Evolutionary conservation across 768 basidiomycete species (phyloP).

Genomic region (Flagelloscypha sp.): DNA sequence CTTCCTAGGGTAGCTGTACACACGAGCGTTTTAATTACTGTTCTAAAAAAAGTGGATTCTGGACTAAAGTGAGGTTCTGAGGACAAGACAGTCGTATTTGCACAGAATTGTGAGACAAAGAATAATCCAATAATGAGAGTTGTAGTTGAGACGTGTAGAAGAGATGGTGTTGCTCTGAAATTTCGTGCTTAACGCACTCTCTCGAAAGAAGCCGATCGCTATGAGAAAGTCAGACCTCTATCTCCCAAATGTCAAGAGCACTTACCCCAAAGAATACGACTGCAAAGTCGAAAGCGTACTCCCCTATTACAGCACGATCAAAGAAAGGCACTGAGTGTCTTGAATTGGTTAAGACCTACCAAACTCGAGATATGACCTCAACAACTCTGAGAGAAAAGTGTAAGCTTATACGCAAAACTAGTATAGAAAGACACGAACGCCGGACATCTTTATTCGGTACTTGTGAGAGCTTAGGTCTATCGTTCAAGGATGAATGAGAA

Average conservation of each 20-base stretch:
- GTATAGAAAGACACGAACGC: conserved; percentile 41
- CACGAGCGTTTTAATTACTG: conserved; percentile 13
- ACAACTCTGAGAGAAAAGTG: conserved; percentile 39
- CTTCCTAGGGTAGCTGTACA: conserved; percentile 91
- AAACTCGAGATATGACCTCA: conserved; percentile 72
- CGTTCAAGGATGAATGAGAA: neutral
- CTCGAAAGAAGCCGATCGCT: conserved; percentile 75
- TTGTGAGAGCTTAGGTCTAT: conserved; percentile 62
- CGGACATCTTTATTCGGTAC: conserved; percentile 87
- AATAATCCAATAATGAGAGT: conserved; percentile 2
- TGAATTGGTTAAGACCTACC: conserved; percentile 35
- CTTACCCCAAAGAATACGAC: conserved; percentile 77
- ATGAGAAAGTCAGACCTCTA: conserved; percentile 7
- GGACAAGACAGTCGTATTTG: conserved; percentile 5
- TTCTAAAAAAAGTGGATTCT: conserved; percentile 9
- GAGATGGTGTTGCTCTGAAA: neutral
- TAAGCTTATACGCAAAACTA: neutral
- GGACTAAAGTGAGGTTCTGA: neutral
- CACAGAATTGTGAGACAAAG: conserved; percentile 6
- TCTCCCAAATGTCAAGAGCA: conserved; percentile 11
- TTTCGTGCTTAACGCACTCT: conserved; percentile 26
- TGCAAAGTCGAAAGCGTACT: conserved; percentile 82
- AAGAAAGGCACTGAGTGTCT: conserved; percentile 8
- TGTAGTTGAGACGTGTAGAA: neutral
- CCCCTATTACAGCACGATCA: too few species aligned